phyloP scores from a whole-genome alignment of 257 asterid species.

The Echium plantagineum region DNA sequence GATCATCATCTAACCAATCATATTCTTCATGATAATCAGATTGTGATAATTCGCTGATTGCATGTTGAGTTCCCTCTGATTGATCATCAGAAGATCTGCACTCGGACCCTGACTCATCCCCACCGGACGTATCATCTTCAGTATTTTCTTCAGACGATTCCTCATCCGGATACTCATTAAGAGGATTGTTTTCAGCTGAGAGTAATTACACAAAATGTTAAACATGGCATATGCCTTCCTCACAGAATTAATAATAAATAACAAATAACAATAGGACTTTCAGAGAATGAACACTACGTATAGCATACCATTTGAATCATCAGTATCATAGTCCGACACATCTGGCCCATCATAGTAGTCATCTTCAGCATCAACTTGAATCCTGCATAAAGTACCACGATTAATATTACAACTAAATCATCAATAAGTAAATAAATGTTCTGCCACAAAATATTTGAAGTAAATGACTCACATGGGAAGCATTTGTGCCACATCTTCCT shows the following conservation, averaged over 20 bases:
- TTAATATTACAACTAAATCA: slow-evolving; percentile 8
- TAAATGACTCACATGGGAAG: slow-evolving; percentile 57
- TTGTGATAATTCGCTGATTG: too few relatives aligned
- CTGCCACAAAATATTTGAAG: slow-evolving; percentile 2
- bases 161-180: slow-evolving; percentile 85
- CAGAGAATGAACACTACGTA: slow-evolving; percentile 2
- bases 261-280: slow-evolving; percentile 2
- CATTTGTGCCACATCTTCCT: slow-evolving; percentile 27
- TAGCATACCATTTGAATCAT: slow-evolving; percentile 79
- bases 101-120: slow-evolving; percentile 36
- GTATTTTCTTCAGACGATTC: slow-evolving; percentile 42
- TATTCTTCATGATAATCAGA: background rate
- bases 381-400: slow-evolving; percentile 29
- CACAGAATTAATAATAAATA: slow-evolving; percentile 3
- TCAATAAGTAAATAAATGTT: slow-evolving; percentile 5
- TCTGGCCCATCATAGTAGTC: slow-evolving; percentile 68
- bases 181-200: slow-evolving; percentile 73
- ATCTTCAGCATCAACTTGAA: slow-evolving; percentile 67
- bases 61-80: background rate
- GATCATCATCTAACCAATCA: slow-evolving; percentile 25
- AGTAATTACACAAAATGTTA: slow-evolving; percentile 5
- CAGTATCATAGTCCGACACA: slow-evolving; percentile 44
- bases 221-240: background rate
- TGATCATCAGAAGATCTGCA: slow-evolving; percentile 25
- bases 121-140: slow-evolving; percentile 28